Percentiles rank a stretch among this genome's conserved stretches.
Evolutionary conservation across 2,329 filamentous ascomycete genomes (phyloP).

Genomic region (Xylariaceae sp.): DNA sequence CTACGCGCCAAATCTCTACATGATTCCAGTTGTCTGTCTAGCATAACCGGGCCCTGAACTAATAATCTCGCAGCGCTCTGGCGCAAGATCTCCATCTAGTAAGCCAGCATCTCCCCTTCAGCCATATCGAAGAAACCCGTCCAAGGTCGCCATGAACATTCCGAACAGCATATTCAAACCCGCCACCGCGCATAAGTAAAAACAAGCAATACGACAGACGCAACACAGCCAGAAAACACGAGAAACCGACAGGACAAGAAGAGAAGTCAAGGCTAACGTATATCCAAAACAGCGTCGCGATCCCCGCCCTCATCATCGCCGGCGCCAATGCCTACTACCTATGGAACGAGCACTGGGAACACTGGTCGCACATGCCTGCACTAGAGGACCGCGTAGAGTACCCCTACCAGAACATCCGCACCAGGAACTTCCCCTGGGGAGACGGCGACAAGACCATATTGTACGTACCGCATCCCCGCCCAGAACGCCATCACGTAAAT

Average conservation of each 20-base stretch:
- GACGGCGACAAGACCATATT: constrained; percentile 87
- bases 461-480: constrained; percentile 44
- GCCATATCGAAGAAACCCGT: neutral
- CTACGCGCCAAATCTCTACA: neutral
- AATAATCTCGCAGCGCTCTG: constrained; percentile 66
- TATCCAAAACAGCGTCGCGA: constrained; percentile 57
- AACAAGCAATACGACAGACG: neutral
- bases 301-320: constrained; percentile 68
- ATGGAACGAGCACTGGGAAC: constrained; percentile 96
- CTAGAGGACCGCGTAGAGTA: constrained; percentile 91
- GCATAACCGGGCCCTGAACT: constrained; percentile 31
- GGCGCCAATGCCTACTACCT: constrained; percentile 81
- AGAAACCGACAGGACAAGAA: neutral
- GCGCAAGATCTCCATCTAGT: constrained; percentile 96
- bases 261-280: too few species aligned
- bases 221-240: neutral
- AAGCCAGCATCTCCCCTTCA: constrained; percentile 46
- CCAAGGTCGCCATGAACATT: neutral
- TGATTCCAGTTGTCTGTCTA: constrained; percentile 1
- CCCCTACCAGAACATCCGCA: constrained; percentile 94
- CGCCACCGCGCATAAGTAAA: neutral
- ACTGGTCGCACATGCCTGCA: constrained; percentile 80
- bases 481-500: neutral
- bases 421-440: constrained; percentile 93
- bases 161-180: neutral